A percentile compares a stretch with the other conserved stretches of the same genome.
These are phyloP conservation scores for Aspergillus aculeatus DNA, from an alignment of 2,329 filamentous ascomycete species.

Conservation along the genomic window DNA sequence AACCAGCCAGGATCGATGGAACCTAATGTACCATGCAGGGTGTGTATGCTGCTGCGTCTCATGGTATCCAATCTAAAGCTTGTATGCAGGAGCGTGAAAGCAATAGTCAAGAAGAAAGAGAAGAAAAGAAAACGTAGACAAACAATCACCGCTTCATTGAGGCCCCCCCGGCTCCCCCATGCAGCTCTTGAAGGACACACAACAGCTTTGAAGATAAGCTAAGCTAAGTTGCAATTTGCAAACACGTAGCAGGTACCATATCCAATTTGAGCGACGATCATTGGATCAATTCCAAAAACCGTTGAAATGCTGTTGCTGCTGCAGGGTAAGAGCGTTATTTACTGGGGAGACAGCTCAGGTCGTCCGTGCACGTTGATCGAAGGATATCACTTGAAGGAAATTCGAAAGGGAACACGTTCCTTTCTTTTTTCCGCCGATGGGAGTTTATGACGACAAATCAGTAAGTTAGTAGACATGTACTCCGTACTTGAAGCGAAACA, in stretches of 20 bases:
- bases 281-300: neutral
- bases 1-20: neutral
- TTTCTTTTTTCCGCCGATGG: neutral
- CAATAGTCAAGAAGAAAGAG: neutral
- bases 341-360: neutral
- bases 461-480: no score
- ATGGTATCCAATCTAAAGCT: slow-evolving; percentile 17
- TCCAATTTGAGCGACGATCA: neutral
- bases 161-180: neutral
- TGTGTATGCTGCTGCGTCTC: slow-evolving; percentile 12
- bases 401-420: neutral
- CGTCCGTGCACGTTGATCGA: neutral
- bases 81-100: slow-evolving; percentile 1
- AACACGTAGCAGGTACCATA: neutral
- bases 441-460: neutral
- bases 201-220: neutral
- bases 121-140: neutral
- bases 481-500: neutral
- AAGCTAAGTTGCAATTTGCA: neutral
- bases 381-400: neutral
- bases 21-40: slow-evolving; percentile 15
- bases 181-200: neutral
- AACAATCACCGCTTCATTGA: neutral
- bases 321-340: neutral
- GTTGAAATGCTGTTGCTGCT: neutral